phyloP scores from a whole-genome alignment of 1,139 yeast species.

The Taiozyma sp. region DNA sequence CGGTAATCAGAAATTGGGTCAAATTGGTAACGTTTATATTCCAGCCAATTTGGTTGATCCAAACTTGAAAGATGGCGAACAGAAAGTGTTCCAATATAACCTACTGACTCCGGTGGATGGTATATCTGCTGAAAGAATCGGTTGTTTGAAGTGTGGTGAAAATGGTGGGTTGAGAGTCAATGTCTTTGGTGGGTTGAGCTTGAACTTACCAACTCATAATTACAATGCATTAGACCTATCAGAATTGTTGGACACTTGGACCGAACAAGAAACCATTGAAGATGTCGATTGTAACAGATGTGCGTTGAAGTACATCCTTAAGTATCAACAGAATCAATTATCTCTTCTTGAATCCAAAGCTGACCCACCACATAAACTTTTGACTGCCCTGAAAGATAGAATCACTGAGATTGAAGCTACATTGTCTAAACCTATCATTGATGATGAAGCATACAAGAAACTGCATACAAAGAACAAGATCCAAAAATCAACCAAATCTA shows the following conservation, averaged over 20 bases:
- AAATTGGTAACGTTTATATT: constrained; percentile 57
- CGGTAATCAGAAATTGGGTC: constrained; percentile 51
- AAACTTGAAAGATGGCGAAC: constrained; percentile 37
- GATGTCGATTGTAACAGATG: constrained; percentile 94
- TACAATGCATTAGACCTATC: constrained; percentile 43
- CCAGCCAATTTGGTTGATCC: constrained; percentile 77
- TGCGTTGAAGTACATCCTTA: constrained; percentile 60
- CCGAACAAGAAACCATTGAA: constrained; percentile 76
- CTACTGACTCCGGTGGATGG: constrained; percentile 90
- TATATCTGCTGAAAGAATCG: constrained; percentile 78
- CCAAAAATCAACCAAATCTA: constrained; percentile 73
- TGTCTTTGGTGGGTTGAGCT: constrained; percentile 74
- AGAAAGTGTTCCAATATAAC: constrained; percentile 47
- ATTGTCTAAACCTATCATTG: constrained; percentile 60
- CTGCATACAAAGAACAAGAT: constrained; percentile 74
- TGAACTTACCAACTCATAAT: constrained; percentile 53
- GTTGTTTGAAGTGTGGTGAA: constrained; percentile 87
- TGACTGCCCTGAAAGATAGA: constrained; percentile 44
- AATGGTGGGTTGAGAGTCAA: constrained; percentile 88
- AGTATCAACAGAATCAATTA: constrained; percentile 43
- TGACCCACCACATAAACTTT: constrained; percentile 31
- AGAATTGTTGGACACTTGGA: constrained; percentile 67
- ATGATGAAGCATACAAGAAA: constrained; percentile 73
- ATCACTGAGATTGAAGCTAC: constrained; percentile 53
- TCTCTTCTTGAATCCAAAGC: constrained; percentile 27